A percentile compares a stretch with the other conserved stretches of the same genome.
Conservation (phyloP, 768 basidiomycete species). For the Russula lepida region DNA sequence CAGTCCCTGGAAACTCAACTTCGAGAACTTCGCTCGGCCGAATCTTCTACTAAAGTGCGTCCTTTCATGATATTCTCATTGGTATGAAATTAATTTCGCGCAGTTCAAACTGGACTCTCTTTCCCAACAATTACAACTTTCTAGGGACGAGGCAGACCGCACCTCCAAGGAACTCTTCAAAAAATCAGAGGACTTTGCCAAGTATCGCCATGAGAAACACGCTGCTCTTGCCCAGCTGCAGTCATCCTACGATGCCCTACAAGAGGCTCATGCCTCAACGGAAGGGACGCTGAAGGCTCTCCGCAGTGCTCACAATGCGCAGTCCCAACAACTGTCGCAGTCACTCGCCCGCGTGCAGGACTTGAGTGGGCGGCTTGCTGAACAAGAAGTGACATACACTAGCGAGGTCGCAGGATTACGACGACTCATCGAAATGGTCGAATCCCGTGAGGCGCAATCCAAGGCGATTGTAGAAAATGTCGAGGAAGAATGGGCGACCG, state of each 20-base stretch:
- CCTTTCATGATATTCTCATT: not conserved
- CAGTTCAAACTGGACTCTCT: conserved; percentile 86
- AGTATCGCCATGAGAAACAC: conserved; percentile 74
- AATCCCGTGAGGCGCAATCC: conserved; percentile 79
- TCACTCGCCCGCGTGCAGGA: conserved; percentile 68
- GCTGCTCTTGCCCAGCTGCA: conserved; percentile 71
- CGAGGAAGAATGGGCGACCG: conserved; percentile 72
- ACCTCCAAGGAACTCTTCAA: conserved; percentile 55
- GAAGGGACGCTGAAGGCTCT: conserved; percentile 65
- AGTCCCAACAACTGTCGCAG: conserved; percentile 69
- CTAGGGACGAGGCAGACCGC: conserved; percentile 70
- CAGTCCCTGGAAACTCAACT: conserved; percentile 57
- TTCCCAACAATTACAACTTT: conserved; percentile 70
- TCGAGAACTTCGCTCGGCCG: conserved; percentile 63
- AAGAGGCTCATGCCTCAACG: conserved; percentile 56
- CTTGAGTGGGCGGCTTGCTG: conserved; percentile 69
- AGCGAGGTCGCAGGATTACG: conserved; percentile 67
- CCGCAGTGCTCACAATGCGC: conserved; percentile 61
- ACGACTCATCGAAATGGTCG: conserved; percentile 75
- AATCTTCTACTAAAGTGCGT: conserved; percentile 67
- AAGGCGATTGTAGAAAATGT: conserved; percentile 75
- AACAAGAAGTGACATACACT: conserved; percentile 76
- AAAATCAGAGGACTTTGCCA: conserved; percentile 77
- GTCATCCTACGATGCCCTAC: conserved; percentile 62
- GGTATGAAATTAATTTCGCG: conserved; percentile 7